Conservation (phyloP, 441 rosid genomes). For the Pelargonium citronellum region DNA sequence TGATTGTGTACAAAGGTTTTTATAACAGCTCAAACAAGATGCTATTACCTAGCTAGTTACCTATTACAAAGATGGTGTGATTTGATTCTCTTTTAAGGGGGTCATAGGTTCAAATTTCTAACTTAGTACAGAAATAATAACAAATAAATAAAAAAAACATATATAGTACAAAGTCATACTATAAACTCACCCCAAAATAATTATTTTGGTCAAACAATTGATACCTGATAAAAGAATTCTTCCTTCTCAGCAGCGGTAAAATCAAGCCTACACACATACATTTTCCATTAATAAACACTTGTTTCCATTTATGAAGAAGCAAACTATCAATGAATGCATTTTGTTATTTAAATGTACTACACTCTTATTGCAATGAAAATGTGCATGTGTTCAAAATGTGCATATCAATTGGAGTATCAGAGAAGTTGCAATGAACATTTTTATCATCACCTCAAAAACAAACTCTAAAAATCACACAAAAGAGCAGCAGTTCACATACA, state of each 20-base stretch:
- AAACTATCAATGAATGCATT: conserved; percentile 11
- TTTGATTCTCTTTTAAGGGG: no score
- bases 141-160: no score
- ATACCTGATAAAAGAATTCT: conserved; percentile 76
- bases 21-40: no score
- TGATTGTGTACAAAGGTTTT: no score
- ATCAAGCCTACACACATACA: conserved; percentile 62
- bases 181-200: no score
- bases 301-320: conserved; percentile 7
- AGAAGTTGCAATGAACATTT: background rate
- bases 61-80: no score
- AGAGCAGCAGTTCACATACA: background rate
- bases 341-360: conserved; percentile 3
- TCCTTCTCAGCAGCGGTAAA: conserved; percentile 77
- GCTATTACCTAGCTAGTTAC: no score
- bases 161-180: no score
- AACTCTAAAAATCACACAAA: background rate
- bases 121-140: no score
- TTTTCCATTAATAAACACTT: conserved; percentile 14
- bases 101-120: no score
- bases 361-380: background rate
- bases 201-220: conserved; percentile 8
- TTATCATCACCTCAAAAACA: background rate
- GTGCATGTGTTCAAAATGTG: background rate
- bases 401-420: background rate